Conservation (phyloP, 805 yeast species). For the Dipodascus geniculatus region DNA sequence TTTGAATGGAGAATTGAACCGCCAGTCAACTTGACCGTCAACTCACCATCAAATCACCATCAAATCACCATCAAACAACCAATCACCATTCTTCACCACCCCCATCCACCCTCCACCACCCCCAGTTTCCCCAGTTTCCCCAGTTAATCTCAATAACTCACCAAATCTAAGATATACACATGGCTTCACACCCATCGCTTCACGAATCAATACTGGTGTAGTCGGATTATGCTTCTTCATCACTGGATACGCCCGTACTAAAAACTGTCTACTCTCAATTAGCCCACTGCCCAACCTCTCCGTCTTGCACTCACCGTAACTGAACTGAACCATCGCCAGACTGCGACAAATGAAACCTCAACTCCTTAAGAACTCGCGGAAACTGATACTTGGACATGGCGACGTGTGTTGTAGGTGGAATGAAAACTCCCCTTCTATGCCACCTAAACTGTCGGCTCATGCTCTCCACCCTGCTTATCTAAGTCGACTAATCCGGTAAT, state of each 20-base stretch:
- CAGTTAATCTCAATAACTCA: too few relatives aligned
- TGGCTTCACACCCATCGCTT: slow-evolving; percentile 62
- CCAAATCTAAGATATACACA: slow-evolving; percentile 61
- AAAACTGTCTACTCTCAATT: slow-evolving; percentile 43
- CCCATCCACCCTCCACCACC: too few relatives aligned
- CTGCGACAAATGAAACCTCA: slow-evolving; percentile 73
- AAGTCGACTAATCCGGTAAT: too few relatives aligned
- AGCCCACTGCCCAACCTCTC: neutral
- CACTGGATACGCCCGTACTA: slow-evolving; percentile 52
- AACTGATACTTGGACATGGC: slow-evolving; percentile 24
- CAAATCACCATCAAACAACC: too few relatives aligned
- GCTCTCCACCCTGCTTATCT: too few relatives aligned
- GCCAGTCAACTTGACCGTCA: too few relatives aligned
- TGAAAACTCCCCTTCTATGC: too few relatives aligned
- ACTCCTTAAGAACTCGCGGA: slow-evolving; percentile 51
- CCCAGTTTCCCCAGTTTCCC: too few relatives aligned
- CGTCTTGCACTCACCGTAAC: slow-evolving; percentile 33
- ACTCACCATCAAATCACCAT: too few relatives aligned
- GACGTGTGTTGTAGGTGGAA: neutral
- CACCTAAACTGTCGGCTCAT: too few relatives aligned
- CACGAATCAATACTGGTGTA: slow-evolving; percentile 69
- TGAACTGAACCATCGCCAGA: slow-evolving; percentile 61
- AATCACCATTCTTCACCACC: too few relatives aligned
- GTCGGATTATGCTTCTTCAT: slow-evolving; percentile 51
- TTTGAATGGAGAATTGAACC: too few relatives aligned